A percentile compares a stretch with the other conserved stretches of the same genome.
phyloP scores from a whole-genome alignment of 208 protist species.

The Trypanosoma mega region DNA sequence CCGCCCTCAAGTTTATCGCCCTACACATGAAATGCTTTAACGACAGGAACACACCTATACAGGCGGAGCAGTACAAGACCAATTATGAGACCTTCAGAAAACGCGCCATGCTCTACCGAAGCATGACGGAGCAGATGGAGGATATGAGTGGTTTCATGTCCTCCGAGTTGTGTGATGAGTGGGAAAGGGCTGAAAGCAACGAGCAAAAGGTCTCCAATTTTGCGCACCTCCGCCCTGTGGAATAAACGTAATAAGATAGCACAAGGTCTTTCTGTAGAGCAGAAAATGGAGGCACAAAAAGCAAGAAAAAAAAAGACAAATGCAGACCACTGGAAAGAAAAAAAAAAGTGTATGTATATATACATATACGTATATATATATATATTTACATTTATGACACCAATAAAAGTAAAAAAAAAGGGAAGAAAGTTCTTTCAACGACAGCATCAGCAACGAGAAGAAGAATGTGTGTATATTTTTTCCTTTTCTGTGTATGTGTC shows the following conservation, averaged over 20 bases:
- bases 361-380: too few relatives aligned
- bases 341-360: too few relatives aligned
- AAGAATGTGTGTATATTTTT: neutral
- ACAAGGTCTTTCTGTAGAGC: neutral
- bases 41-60: constrained; percentile 59
- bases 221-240: constrained; percentile 3
- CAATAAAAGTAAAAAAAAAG: constrained; percentile 4
- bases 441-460: neutral
- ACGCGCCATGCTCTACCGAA: constrained; percentile 65
- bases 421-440: constrained; percentile 10
- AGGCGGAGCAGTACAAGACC: constrained; percentile 58
- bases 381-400: neutral
- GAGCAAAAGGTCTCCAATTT: neutral
- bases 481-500: constrained; percentile 12
- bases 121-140: constrained; percentile 16
- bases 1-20: constrained; percentile 85
- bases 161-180: constrained; percentile 42
- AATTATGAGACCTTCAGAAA: constrained; percentile 62
- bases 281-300: too few relatives aligned
- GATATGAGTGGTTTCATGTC: constrained; percentile 12
- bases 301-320: too few relatives aligned
- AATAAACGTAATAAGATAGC: neutral
- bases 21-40: constrained; percentile 89
- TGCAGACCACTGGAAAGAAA: too few relatives aligned
- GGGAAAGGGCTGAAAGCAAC: constrained; percentile 20